Evolutionary conservation across 2,329 filamentous ascomycete species (phyloP).

Genomic region (Alternaria metachromatica): DNA sequence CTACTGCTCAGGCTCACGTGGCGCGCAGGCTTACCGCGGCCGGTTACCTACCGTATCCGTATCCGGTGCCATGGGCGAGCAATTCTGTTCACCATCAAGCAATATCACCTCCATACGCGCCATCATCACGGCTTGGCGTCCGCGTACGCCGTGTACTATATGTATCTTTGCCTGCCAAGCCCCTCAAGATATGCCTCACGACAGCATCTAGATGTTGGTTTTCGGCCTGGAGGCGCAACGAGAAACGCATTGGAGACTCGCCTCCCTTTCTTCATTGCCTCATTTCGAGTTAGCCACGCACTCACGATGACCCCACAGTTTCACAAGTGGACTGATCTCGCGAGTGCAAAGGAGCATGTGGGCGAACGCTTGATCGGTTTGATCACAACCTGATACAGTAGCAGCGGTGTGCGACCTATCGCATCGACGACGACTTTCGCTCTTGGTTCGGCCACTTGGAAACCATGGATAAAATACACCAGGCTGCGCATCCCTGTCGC

Average conservation of each 20-base stretch:
- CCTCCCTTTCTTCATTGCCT: slow-evolving; percentile 20
- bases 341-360: not conserved
- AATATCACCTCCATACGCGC: not conserved
- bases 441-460: not conserved
- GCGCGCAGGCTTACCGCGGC: not conserved
- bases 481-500: slow-evolving; percentile 15
- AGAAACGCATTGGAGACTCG: slow-evolving; percentile 1
- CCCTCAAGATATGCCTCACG: not conserved
- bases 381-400: not conserved
- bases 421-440: not conserved
- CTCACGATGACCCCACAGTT: not conserved
- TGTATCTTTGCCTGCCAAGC: not conserved
- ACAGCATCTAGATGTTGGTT: not conserved
- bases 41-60: not conserved
- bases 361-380: slow-evolving; percentile 11
- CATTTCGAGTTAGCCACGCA: slow-evolving; percentile 14
- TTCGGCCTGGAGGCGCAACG: not conserved
- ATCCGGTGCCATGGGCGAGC: not conserved
- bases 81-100: not conserved
- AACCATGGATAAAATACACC: not conserved
- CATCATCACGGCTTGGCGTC: not conserved
- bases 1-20: not conserved
- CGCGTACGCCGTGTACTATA: not conserved
- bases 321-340: not conserved
- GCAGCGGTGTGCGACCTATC: not conserved